Evolutionary conservation across 2,329 filamentous ascomycete species (phyloP), one percentile per base, ranked within the genome.

Genomic region (Aureobasidium lini): DNA sequence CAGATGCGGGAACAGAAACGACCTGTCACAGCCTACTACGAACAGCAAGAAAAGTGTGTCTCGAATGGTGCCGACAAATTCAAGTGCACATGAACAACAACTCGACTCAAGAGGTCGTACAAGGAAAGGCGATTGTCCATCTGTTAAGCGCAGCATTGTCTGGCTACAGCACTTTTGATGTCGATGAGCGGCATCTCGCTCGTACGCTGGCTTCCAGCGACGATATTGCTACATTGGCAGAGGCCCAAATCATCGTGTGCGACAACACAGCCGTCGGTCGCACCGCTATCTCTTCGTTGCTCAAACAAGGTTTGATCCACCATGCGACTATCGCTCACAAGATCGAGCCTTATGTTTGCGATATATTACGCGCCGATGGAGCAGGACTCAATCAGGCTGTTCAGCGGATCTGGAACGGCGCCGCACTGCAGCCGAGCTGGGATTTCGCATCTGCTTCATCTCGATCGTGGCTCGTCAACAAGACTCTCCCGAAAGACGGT

Each of bases 101-200:
- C 0, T 68, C 50, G 0, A 75, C 81, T 16, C 66, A 70, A 0
- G 69, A 75, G 1, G 69, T 68, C 59, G 0, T 70, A 77, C 0
- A 69, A 72, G 16, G 74, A 72, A 29, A 31, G 69, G 71, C 6
- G 73, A 77, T 3, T 63, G 65, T 81, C 62, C 75, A 76, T 0
- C 74, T 87, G 0, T 79, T 48, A 4, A 29, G 77, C 69, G 78
- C 83, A 0, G 78, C 84, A 0, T 62, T 88, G 0, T 70, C 87
- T 0, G 86, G 83, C 54, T 72, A 76, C 28, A 71, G 75, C 3
- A 82, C 79, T 0, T 79, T 79, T 58, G 67, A 71, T 46, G 63
- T 64, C 2, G 64, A 65, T 58, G 65, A 62, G 52, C 49, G 47
- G 13, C 61, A 60, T 61, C 29, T 68, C 1, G 57, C 60, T 37